phyloP scores from a whole-genome alignment of 805 yeast genomes.

The Zygotorulaspora florentina region DNA sequence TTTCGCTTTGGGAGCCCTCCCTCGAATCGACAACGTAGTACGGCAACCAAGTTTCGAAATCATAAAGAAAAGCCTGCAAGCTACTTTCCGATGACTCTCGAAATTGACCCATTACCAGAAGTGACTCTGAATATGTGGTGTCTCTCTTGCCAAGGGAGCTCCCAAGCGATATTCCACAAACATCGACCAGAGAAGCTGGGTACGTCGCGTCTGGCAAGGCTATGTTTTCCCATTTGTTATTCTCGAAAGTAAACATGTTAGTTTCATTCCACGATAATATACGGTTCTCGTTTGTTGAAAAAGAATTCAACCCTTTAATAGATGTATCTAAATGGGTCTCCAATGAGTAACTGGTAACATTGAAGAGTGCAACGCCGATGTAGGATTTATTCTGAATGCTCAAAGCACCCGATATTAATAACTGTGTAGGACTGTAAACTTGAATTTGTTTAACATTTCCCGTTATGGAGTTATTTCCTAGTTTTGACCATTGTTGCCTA shows the following conservation, averaged over 20 bases:
- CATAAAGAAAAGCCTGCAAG: constrained; percentile 23
- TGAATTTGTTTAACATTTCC: constrained; percentile 57
- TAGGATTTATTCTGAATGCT: constrained; percentile 22
- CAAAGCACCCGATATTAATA: constrained; percentile 55
- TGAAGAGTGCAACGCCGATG: constrained; percentile 44
- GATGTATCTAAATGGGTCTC: constrained; percentile 13
- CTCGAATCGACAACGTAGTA: constrained; percentile 15
- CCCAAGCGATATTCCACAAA: neutral
- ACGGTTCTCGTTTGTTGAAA: constrained; percentile 7
- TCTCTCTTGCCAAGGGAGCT: constrained; percentile 3
- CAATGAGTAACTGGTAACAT: constrained; percentile 13
- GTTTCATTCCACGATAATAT: constrained; percentile 26
- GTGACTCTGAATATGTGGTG: neutral
- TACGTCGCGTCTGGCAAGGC: neutral
- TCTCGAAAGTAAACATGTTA: constrained; percentile 8
- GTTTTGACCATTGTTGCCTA: constrained; percentile 49
- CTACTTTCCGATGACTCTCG: constrained; percentile 35
- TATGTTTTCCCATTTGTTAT: constrained; percentile 10
- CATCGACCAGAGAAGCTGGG: neutral
- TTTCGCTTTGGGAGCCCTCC: neutral
- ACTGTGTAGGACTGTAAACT: constrained; percentile 39
- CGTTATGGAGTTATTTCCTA: constrained; percentile 34
- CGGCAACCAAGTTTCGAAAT: constrained; percentile 26
- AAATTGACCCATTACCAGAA: constrained; percentile 39
- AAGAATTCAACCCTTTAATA: constrained; percentile 15